Conservation (phyloP, 257 asterid species). For the Solanum tacnaense region DNA sequence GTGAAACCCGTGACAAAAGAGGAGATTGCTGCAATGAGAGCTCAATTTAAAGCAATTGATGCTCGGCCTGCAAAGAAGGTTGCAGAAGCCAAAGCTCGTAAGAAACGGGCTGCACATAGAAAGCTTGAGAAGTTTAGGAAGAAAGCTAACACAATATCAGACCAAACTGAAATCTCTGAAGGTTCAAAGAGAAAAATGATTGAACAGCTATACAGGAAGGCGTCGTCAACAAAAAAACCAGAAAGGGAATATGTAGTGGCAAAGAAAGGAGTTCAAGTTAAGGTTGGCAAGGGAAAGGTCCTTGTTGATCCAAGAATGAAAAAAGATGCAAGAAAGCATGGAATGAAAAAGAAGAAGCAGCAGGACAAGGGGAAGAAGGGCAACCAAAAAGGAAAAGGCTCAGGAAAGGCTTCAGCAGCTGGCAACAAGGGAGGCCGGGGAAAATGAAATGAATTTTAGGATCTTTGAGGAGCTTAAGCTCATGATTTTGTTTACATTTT, state of each 20-base stretch:
- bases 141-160: slow-evolving; percentile 84
- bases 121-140: slow-evolving; percentile 68
- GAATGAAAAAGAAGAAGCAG: slow-evolving; percentile 36
- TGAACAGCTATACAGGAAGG: slow-evolving; percentile 71
- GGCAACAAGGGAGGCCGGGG: slow-evolving; percentile 13
- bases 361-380: slow-evolving; percentile 54
- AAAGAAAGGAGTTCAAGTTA: slow-evolving; percentile 89
- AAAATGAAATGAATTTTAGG: not conserved
- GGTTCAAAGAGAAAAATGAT: slow-evolving; percentile 81
- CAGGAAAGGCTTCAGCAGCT: slow-evolving; percentile 12
- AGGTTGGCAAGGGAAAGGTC: slow-evolving; percentile 73
- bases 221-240: slow-evolving; percentile 32
- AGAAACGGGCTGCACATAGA: slow-evolving; percentile 57
- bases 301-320: slow-evolving; percentile 89
- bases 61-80: slow-evolving; percentile 97
- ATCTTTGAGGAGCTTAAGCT: not conserved
- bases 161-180: slow-evolving; percentile 66
- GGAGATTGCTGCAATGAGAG: slow-evolving; percentile 69
- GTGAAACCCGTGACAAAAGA: slow-evolving; percentile 78
- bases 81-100: slow-evolving; percentile 86
- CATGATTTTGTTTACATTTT: not conserved
- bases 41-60: slow-evolving; percentile 75
- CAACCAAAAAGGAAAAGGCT: slow-evolving; percentile 49
- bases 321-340: slow-evolving; percentile 54
- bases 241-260: slow-evolving; percentile 84